Base-by-base conservation (phyloP, 2,329 filamentous ascomycete genomes). In the Clonostachys rosea region DNA sequence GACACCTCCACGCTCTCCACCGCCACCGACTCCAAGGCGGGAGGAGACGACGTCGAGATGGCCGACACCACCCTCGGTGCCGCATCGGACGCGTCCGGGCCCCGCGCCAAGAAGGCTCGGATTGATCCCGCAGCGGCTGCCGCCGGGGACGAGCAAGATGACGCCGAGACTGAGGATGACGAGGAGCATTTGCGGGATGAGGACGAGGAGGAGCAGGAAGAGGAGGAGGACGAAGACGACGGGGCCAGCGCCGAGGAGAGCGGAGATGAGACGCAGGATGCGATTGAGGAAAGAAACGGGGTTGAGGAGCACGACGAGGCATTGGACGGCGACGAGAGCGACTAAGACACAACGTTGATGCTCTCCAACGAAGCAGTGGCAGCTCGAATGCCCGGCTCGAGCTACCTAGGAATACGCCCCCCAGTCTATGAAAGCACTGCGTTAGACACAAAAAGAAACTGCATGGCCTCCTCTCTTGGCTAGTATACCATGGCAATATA, bases 311-410 rank as follows among this genome's bases (percentile, higher is more conserved):
- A 72, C 2, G 82, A 84, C 48, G 84, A 86, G 53, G 83, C 81
- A 12, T 62, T 85, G 49, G 81, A 84, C 53, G 80, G 77, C 11
- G 75, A 79, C 45, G 81, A 84, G 51, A 83, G 79, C 55, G 79
- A 82, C 47, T 81, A 34, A 30, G n/a, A 6, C 24, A 30, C 24
- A 10, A 30, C 8, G 8, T 30, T 9, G 24, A 30, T 30, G 24
- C 24, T 30, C 24, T 30, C 24, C 24, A 30, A 30, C 24, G 24
- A 30, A 10, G 3, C 24, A 30, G 24, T 30, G 24, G 9, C 24
- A 30, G 9, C 24, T 30, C 24, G 24, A 30, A 30, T 30, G 24
- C 8, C 9, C 2, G 24, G 24, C 24, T 30, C 24, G 24, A 30
- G 24, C 24, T 30, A 30, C 24, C 24, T 10, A 30, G 24, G 9